Evolutionary conservation across 768 basidiomycete species (phyloP).

Genomic region (Fibroporia radiculosa): DNA sequence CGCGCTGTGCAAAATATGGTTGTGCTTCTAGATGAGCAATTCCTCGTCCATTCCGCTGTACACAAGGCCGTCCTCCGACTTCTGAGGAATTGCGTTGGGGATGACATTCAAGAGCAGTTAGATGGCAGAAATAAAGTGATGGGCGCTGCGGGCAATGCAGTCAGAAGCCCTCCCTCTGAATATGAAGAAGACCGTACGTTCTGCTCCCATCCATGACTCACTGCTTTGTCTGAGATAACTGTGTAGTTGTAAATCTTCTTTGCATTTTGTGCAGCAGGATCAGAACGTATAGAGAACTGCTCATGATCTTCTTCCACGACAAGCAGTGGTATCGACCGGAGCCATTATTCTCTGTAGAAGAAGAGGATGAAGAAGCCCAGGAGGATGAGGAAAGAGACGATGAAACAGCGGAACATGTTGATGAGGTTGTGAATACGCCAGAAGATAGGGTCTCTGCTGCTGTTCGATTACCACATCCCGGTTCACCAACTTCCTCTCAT

Average conservation of each 20-base stretch:
- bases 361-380: constrained; percentile 60
- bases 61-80: constrained; percentile 84
- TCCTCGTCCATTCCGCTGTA: constrained; percentile 85
- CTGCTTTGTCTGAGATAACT: constrained; percentile 3
- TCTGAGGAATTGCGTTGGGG: constrained; percentile 84
- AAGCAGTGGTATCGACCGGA: constrained; percentile 81
- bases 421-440: constrained; percentile 11
- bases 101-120: constrained; percentile 81
- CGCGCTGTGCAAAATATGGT: constrained; percentile 87
- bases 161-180: constrained; percentile 70
- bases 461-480: constrained; percentile 15
- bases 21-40: constrained; percentile 85
- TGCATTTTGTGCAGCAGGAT: constrained; percentile 92
- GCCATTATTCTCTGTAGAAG: constrained; percentile 67
- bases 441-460: constrained; percentile 2
- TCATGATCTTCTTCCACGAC: constrained; percentile 97
- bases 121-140: constrained; percentile 70
- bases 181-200: constrained; percentile 81
- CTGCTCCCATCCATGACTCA: background rate
- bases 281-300: constrained; percentile 76
- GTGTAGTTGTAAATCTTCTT: constrained; percentile 79
- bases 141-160: constrained; percentile 75
- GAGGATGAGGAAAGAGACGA: constrained; percentile 32
- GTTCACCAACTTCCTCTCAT: constrained; percentile 60
- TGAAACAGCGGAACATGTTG: constrained; percentile 12